Conservation (phyloP, 148 eudicot genomes). For the Drosera capensis region DNA sequence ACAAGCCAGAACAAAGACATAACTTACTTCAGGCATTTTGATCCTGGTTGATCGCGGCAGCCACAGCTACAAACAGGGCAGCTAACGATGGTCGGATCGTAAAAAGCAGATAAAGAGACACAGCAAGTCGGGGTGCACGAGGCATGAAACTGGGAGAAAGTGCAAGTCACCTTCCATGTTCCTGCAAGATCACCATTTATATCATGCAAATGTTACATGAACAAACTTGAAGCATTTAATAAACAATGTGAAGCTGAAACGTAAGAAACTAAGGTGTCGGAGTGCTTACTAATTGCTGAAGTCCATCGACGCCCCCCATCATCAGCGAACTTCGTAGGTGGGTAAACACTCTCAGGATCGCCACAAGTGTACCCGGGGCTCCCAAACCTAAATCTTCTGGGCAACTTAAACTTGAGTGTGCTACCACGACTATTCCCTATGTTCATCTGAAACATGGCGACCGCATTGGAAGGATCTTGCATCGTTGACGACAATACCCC, state of each 20-base stretch:
- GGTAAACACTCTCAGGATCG: slow-evolving; percentile 17
- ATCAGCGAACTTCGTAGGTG: slow-evolving; percentile 37
- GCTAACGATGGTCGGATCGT: slow-evolving; percentile 34
- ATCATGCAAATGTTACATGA: neutral
- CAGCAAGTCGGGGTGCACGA: slow-evolving; percentile 62
- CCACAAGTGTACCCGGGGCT: slow-evolving; percentile 69
- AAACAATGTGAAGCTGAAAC: neutral
- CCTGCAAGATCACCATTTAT: slow-evolving; percentile 20
- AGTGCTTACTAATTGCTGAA: slow-evolving; percentile 53
- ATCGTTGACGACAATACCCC: slow-evolving; percentile 47
- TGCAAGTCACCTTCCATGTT: slow-evolving; percentile 50
- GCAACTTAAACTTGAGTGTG: slow-evolving; percentile 4
- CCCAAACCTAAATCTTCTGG: slow-evolving; percentile 34
- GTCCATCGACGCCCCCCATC: slow-evolving; percentile 63
- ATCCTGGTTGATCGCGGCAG: slow-evolving; percentile 37
- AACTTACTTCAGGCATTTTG: slow-evolving; percentile 40
- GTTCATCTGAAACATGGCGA: slow-evolving; percentile 46
- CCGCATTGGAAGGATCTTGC: slow-evolving; percentile 27
- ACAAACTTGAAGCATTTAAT: neutral
- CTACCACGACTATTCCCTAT: slow-evolving; percentile 14
- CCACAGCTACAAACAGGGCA: slow-evolving; percentile 65
- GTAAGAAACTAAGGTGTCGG: neutral
- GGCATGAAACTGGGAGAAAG: slow-evolving; percentile 61
- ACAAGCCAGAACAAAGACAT: neutral
- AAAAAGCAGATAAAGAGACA: slow-evolving; percentile 81